Evolutionary conservation across 495 filamentous ascomycete genomes (phyloP).

Genomic region (Aspergillus diversus): DNA sequence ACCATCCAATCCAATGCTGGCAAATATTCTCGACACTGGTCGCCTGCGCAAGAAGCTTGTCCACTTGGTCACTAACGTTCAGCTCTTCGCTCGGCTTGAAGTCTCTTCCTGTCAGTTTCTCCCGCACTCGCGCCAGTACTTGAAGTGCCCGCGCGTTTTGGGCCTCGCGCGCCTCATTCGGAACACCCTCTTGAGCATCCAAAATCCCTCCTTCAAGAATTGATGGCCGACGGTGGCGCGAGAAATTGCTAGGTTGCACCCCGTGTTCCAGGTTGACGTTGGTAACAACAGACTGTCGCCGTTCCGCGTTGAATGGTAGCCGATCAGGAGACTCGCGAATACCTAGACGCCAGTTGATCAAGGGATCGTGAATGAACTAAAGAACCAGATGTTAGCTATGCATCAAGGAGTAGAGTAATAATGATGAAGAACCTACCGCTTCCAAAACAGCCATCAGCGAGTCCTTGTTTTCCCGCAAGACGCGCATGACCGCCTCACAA

Average conservation of each 20-base stretch:
- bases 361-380: slow-evolving; percentile 95
- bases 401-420: not conserved
- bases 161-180: slow-evolving; percentile 65
- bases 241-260: slow-evolving; percentile 49
- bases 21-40: slow-evolving; percentile 97
- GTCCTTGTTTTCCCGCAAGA: slow-evolving; percentile 95
- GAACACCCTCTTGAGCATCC: slow-evolving; percentile 53
- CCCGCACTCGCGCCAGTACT: slow-evolving; percentile 87
- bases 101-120: slow-evolving; percentile 83
- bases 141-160: slow-evolving; percentile 93
- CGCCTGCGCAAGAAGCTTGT: slow-evolving; percentile 90
- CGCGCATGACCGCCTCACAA: slow-evolving; percentile 97
- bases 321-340: slow-evolving; percentile 80
- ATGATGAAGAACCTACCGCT: slow-evolving; percentile 67
- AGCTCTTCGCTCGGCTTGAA: slow-evolving; percentile 75
- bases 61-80: slow-evolving; percentile 84
- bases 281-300: slow-evolving; percentile 72
- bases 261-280: slow-evolving; percentile 59
- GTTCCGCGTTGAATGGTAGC: slow-evolving; percentile 80
- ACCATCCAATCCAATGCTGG: slow-evolving; percentile 98
- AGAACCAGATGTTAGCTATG: slow-evolving; percentile 26
- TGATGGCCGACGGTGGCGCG: slow-evolving; percentile 51
- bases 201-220: slow-evolving; percentile 56
- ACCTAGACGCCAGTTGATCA: slow-evolving; percentile 95
- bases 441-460: slow-evolving; percentile 97